A percentile compares a stretch with the other conserved stretches of the same genome.
Evolutionary conservation across 2,329 filamentous ascomycete species (phyloP).

Genomic region (Eurotiales sp.): DNA sequence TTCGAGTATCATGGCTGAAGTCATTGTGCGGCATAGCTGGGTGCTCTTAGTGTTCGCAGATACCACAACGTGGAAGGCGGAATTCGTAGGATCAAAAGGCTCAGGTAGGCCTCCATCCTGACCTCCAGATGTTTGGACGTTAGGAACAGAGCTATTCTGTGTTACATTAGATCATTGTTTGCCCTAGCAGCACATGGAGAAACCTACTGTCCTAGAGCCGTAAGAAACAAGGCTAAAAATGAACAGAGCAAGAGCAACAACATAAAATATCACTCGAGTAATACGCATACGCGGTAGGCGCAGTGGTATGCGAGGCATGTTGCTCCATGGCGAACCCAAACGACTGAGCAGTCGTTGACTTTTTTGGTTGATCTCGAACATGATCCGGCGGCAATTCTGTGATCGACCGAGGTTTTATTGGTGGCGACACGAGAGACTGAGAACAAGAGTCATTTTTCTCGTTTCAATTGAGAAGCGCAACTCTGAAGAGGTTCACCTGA

Average conservation of each 20-base stretch:
- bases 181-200: not conserved
- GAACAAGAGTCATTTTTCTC: not conserved
- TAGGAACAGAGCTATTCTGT: not conserved
- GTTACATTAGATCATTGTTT: not conserved
- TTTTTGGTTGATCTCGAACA: not conserved
- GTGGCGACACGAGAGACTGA: not conserved
- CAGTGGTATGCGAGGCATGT: slow-evolving; percentile 3
- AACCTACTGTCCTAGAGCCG: not conserved
- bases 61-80: slow-evolving; percentile 54
- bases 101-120: slow-evolving; percentile 28
- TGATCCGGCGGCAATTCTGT: not conserved
- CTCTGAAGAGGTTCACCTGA: not conserved
- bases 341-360: slow-evolving; percentile 4
- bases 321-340: not conserved
- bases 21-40: slow-evolving; percentile 55
- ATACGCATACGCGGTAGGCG: slow-evolving; percentile 9
- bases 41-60: slow-evolving; percentile 46
- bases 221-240: slow-evolving; percentile 2
- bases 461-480: not conserved
- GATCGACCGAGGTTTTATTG: not conserved
- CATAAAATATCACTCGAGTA: slow-evolving; percentile 4
- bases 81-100: slow-evolving; percentile 31
- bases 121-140: slow-evolving; percentile 6
- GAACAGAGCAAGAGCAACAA: slow-evolving; percentile 1
- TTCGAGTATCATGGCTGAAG: slow-evolving; percentile 56